Evolutionary conservation across 2,329 filamentous ascomycete species (phyloP).

Genomic region (Fulvia fulva): DNA sequence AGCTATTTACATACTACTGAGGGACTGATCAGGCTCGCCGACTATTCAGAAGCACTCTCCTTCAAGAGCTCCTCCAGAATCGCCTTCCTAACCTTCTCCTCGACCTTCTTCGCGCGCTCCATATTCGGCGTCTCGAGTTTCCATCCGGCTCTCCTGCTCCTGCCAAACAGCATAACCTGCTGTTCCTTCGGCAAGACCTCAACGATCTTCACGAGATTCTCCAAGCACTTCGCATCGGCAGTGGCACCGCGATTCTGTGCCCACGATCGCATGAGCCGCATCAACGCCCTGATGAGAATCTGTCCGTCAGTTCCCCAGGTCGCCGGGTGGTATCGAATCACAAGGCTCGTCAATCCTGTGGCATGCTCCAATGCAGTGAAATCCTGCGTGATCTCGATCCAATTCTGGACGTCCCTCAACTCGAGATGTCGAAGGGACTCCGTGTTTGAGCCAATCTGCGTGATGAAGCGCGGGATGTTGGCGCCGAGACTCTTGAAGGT

Average conservation of each 20-base stretch:
- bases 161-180: too few species aligned
- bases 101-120: too few species aligned
- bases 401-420: neutral
- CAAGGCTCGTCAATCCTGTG: neutral
- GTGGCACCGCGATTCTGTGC: neutral
- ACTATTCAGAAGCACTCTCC: too few species aligned
- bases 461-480: neutral
- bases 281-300: neutral
- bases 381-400: neutral
- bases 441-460: neutral
- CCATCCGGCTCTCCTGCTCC: too few species aligned
- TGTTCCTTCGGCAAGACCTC: too few species aligned
- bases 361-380: neutral
- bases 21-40: neutral
- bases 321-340: neutral
- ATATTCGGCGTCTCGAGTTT: too few species aligned
- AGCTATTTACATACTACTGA: neutral
- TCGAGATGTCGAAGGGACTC: neutral
- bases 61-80: too few species aligned
- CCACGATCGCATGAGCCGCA: neutral
- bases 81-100: too few species aligned
- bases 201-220: too few species aligned
- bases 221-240: too few species aligned
- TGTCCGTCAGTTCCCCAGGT: too few species aligned
- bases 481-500: neutral